Conservation (phyloP, 2,329 filamentous ascomycete genomes). For the Thielaviopsis euricoi region DNA sequence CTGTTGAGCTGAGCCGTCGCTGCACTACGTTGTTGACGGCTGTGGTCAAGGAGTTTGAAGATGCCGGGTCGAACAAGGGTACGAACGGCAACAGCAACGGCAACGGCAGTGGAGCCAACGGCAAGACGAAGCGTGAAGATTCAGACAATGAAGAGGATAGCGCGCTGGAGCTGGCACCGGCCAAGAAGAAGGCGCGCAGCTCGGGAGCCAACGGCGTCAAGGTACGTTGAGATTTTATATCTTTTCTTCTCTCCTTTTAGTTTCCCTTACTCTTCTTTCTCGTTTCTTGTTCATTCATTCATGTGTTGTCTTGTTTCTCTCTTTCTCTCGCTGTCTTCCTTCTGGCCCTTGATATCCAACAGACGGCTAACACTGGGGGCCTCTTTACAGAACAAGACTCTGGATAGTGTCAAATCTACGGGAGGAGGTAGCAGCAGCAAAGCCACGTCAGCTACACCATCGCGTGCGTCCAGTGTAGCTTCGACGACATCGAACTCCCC, state of each 20-base stretch:
- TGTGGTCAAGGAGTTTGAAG: slow-evolving; percentile 87
- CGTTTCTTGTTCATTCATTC: neutral
- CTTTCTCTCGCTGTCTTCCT: neutral
- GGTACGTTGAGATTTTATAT: slow-evolving; percentile 34
- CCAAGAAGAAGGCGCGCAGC: slow-evolving; percentile 79
- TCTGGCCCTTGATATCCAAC: neutral
- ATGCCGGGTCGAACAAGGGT: slow-evolving; percentile 31
- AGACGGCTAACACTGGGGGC: neutral
- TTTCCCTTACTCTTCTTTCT: neutral
- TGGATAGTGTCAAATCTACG: slow-evolving; percentile 66
- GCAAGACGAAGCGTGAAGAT: slow-evolving; percentile 58
- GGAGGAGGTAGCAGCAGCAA: slow-evolving; percentile 46
- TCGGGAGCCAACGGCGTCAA: slow-evolving; percentile 50
- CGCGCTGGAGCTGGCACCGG: slow-evolving; percentile 63
- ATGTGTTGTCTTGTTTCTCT: neutral
- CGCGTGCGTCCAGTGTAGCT: slow-evolving; percentile 73
- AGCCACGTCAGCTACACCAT: slow-evolving; percentile 58
- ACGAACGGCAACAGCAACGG: slow-evolving; percentile 14
- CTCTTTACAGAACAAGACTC: slow-evolving; percentile 62
- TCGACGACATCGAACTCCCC: slow-evolving; percentile 45
- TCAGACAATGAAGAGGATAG: slow-evolving; percentile 75
- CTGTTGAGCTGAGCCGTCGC: slow-evolving; percentile 77
- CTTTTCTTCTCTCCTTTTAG: neutral
- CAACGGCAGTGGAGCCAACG: slow-evolving; percentile 35
- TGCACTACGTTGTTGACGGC: slow-evolving; percentile 91